Evolutionary conservation across 192 early-diverging fungal species (phyloP), one percentile per base, ranked within the genome.

Genomic region (Coemansia biformis): DNA sequence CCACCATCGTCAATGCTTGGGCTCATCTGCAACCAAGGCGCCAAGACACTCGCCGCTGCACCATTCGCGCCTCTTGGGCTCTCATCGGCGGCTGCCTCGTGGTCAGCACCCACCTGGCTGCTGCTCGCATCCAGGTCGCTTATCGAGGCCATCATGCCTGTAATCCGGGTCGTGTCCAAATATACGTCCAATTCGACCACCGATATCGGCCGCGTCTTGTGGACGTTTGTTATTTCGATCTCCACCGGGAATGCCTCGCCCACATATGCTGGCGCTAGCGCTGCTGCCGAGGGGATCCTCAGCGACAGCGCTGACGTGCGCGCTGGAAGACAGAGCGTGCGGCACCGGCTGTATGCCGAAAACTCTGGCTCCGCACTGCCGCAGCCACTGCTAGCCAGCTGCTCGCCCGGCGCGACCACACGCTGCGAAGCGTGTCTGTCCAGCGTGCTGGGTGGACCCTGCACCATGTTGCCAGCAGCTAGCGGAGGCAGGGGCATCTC

Each of bases 261-360:
- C 2, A 38, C 42, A 19, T 57, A 57, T 4, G 62, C 69, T 6
- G 68, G 68, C 16, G 57, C 57, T 36, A 33, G 39, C 4, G 28
- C 34, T 0, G 24, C 61, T 2, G 53, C 51, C 12, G 46, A 46
- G 16, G 63, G 63, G 4, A 59, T 26, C 6, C 19, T 24, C 2
- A 67, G 38, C 3, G 16, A 18, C 35, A 65, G 41, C 2, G 29
- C 43, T 1, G 42, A 57, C 18, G 40, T 32, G 1, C 52, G 14
- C 22, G 37, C 17, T 4, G 68, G 47, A 31, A 59, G 32, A 0
- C 15, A 19, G 13, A 73, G 33, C 6, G 39, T 32, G 17, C 69
- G 62, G 46, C 69, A 65, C 4, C 69, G 43, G 38, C 69, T 73
- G 44, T 73, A 73, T 16, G 41, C 54, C 18, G 62, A 57, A 37